Evolutionary conservation across 2,329 filamentous ascomycete species (phyloP), one percentile per base, ranked within the genome.

Genomic region (Beauveria sp.): DNA sequence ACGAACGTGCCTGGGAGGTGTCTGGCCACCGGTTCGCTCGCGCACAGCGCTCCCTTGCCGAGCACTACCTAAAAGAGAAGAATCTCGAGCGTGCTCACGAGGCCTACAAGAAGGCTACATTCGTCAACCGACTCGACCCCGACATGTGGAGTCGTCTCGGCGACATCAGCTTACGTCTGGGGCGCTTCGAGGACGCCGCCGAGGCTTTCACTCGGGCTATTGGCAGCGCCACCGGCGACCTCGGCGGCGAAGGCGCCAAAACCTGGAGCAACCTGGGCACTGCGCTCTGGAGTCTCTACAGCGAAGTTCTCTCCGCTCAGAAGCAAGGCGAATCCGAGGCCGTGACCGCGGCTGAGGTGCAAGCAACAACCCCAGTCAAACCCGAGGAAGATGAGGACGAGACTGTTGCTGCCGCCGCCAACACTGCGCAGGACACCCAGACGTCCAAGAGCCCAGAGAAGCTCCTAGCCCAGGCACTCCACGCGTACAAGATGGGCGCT

Each of bases 181-280:
- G 85, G 10, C 80, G 87, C 45, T 98, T 90, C 76, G 80, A 87
- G 22, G 88, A 89, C 22, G 93, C 95, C 0, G 87, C 90, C 1
- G 87, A 93, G 66, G 88, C 92, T 0, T 99, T 96, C 73, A 86
- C 87, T 9, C 83, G 92, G 24, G 88, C 89, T 9, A 93, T 99
- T 12, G 86, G 90, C 66, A 75, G 77, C 7, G 77, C 81, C 0
- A 79, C 77, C 38, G 79, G 81, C 38, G 73, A 73, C 1, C 82
- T 90, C 12, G 95, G 96, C 53, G 93, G 96, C 28, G 87, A 88
- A 58, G 93, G 97, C 70, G 93, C 93, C 0, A 86, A 96, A 70
- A 91, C 91, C 0, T 99, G 95, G 91, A 96, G 90, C 68, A 99
- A 99, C 70, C 81, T 99, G 24, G 95, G 93, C 0, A 92, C 89